A percentile compares a stretch with the other conserved stretches of the same genome.
phyloP scores from a whole-genome alignment of 2,329 filamentous ascomycete species.

The Phyllosticta citrichinensis region DNA sequence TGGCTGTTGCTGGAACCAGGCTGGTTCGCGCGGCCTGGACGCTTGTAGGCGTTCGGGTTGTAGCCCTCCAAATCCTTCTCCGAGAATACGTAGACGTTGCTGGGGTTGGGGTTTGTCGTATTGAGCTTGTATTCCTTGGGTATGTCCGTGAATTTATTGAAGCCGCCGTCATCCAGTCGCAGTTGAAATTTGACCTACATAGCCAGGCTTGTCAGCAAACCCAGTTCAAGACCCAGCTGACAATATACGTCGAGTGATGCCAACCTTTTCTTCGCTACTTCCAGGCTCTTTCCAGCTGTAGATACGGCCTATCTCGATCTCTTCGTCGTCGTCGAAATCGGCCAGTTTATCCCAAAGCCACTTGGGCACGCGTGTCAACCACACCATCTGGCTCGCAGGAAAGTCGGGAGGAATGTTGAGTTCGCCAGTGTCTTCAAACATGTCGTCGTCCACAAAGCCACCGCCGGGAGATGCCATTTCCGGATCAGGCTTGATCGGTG shows the following conservation, averaged over 20 bases:
- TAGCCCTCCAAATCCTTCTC: conserved; percentile 86
- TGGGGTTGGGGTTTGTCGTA: conserved; percentile 53
- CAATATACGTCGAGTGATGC: neutral
- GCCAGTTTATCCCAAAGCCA: conserved; percentile 29
- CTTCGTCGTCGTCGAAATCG: conserved; percentile 27
- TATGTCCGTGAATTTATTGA: conserved; percentile 32
- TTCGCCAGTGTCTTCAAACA: conserved; percentile 36
- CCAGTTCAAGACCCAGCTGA: neutral
- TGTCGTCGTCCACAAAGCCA: conserved; percentile 31
- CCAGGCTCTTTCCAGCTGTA: conserved; percentile 3
- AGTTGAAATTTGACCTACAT: conserved; percentile 10
- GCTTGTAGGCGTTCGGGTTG: conserved; percentile 29
- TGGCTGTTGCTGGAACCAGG: conserved; percentile 15
- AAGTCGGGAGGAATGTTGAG: conserved; percentile 24
- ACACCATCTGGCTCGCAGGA: conserved; percentile 19
- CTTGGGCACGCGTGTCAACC: conserved; percentile 29
- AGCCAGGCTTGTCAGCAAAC: neutral
- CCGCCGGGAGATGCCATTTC: conserved; percentile 16
- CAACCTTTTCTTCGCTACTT: conserved; percentile 5
- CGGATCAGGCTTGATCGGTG: conserved; percentile 26
- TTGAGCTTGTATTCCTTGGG: conserved; percentile 83
- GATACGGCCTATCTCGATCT: conserved; percentile 29
- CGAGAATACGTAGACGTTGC: conserved; percentile 85
- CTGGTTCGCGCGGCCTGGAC: conserved; percentile 16
- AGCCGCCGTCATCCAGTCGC: neutral